Percentiles rank a stretch among this genome's conserved stretches.
Evolutionary conservation across 169 alveolate genomes (phyloP).

Genomic region (Sarcocystis neurona): DNA sequence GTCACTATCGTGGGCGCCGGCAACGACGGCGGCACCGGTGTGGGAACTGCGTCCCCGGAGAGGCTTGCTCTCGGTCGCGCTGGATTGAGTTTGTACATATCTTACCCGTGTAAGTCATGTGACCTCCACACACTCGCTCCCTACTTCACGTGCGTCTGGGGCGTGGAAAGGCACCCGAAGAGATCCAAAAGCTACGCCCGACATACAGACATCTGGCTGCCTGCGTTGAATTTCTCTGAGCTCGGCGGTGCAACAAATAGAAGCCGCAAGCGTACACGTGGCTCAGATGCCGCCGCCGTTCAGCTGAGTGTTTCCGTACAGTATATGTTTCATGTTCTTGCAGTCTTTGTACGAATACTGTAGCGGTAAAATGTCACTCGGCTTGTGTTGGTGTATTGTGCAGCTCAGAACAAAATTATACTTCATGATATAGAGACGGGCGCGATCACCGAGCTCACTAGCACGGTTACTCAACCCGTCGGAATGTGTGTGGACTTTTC

Average conservation of each 20-base stretch:
- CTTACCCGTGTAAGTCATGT: neutral
- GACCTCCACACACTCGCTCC: neutral
- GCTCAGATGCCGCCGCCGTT: too few relatives aligned
- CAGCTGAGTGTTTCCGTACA: too few relatives aligned
- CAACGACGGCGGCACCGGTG: too few relatives aligned
- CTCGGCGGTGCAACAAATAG: too few relatives aligned
- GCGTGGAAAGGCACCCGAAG: neutral
- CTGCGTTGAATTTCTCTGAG: too few relatives aligned
- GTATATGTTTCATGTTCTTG: too few relatives aligned
- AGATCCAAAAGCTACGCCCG: too few relatives aligned
- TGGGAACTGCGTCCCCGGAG: neutral
- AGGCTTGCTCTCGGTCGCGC: neutral
- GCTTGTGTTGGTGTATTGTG: neutral
- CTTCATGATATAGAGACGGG: neutral
- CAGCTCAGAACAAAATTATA: slow-evolving; percentile 15
- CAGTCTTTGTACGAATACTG: too few relatives aligned
- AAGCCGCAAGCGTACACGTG: too few relatives aligned
- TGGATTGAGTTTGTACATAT: neutral
- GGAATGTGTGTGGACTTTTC: slow-evolving; percentile 22
- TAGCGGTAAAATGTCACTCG: too few relatives aligned
- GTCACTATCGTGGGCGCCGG: too few relatives aligned
- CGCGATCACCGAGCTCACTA: neutral
- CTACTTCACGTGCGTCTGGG: neutral
- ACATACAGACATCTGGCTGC: too few relatives aligned
- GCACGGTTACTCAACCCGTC: neutral